Conservation (phyloP, 352 stramenopile species). For the Phytopythium chamaehyphon region DNA sequence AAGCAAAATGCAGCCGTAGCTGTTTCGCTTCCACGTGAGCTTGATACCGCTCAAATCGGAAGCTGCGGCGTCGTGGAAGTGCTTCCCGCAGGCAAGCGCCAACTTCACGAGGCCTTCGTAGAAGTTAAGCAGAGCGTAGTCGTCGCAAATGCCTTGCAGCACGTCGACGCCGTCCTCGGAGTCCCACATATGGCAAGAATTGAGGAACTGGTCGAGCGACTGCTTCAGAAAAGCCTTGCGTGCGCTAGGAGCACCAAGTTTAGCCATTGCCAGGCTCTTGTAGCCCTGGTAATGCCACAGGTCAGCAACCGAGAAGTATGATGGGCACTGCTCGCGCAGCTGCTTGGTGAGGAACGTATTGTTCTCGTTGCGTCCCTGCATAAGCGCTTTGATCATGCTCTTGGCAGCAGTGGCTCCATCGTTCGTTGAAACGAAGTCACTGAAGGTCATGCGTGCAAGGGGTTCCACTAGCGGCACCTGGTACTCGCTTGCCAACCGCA, state of each 20-base stretch:
- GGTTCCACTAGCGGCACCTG: slow-evolving; percentile 66
- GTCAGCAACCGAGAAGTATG: slow-evolving; percentile 79
- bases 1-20: slow-evolving; percentile 72
- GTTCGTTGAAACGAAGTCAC: slow-evolving; percentile 65
- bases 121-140: slow-evolving; percentile 74
- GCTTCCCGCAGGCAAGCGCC: slow-evolving; percentile 68
- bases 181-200: slow-evolving; percentile 84
- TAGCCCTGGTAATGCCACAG: slow-evolving; percentile 85
- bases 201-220: slow-evolving; percentile 75
- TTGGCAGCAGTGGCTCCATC: slow-evolving; percentile 62
- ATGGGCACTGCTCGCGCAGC: slow-evolving; percentile 79
- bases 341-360: slow-evolving; percentile 81
- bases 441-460: slow-evolving; percentile 63
- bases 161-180: slow-evolving; percentile 74
- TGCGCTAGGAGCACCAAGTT: slow-evolving; percentile 55
- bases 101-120: slow-evolving; percentile 87
- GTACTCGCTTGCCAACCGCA: slow-evolving; percentile 62
- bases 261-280: slow-evolving; percentile 75
- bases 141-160: slow-evolving; percentile 73
- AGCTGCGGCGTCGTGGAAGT: slow-evolving; percentile 69
- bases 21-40: slow-evolving; percentile 65
- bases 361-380: slow-evolving; percentile 76
- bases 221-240: slow-evolving; percentile 61
- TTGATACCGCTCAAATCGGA: slow-evolving; percentile 65
- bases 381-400: slow-evolving; percentile 72